Evolutionary conservation across 345 rosid species (phyloP).

Genomic region (Anastatica hierochuntica): DNA sequence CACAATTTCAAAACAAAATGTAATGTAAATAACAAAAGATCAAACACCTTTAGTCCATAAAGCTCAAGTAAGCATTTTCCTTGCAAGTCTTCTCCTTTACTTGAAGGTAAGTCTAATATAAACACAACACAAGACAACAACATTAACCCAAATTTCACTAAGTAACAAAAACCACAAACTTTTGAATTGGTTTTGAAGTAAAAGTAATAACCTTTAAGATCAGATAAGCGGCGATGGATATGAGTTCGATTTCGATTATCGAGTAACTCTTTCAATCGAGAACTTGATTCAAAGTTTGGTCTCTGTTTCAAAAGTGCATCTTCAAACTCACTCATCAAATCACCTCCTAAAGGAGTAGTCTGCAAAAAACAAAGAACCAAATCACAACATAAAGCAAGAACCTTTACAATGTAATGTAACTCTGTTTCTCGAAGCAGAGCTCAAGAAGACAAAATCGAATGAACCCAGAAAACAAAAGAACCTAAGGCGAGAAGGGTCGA

Average conservation of each 20-base stretch:
- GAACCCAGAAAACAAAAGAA: constrained; percentile 7
- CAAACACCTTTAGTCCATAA: constrained; percentile 77
- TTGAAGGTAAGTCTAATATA: constrained; percentile 74
- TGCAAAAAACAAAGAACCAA: constrained; percentile 18
- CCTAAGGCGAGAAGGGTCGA: neutral
- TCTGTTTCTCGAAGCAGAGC: neutral
- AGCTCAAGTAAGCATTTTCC: constrained; percentile 85
- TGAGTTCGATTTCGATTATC: constrained; percentile 50
- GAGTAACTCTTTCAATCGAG: constrained; percentile 37
- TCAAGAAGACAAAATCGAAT: constrained; percentile 3
- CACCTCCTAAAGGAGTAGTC: constrained; percentile 39
- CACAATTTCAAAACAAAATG: neutral
- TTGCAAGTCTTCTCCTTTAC: constrained; percentile 88
- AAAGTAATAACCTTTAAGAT: constrained; percentile 64
- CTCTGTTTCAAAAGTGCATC: constrained; percentile 69
- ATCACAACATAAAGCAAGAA: no score
- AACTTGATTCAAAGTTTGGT: constrained; percentile 44
- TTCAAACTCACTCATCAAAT: constrained; percentile 72
- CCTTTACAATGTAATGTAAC: neutral
- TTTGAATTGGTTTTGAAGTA: neutral
- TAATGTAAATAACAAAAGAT: neutral
- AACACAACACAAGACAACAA: constrained; percentile 21
- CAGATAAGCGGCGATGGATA: constrained; percentile 57
- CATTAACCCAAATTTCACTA: neutral
- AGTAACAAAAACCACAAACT: neutral